Base-by-base conservation (phyloP, 1,284 basidiomycete species). In the Inonotus obliquus region DNA sequence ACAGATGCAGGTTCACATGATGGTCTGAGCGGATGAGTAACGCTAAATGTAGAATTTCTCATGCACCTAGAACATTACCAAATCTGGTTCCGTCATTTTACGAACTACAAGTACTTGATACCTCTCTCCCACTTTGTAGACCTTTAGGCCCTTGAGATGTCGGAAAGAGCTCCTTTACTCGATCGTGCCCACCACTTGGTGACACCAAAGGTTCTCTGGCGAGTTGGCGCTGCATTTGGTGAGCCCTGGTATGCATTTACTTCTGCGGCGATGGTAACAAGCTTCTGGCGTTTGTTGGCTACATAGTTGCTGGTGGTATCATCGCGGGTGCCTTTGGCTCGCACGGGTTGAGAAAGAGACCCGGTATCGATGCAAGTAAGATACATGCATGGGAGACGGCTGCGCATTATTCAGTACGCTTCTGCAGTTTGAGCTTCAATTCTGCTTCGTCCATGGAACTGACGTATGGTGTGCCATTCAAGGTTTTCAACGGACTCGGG, bases 401-500 rank as follows among this genome's bases (percentile, higher is more conserved):
- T 7, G 76, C 86, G 2, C 76, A 78, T 61, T 91, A 90, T 69
- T 79, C 82, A 63, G 88, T 90, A 70, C 52, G 81, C 72, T 11
- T 41, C 48, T 23, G 6, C 5, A 11, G 6, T 23, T 49, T 25
- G n/a, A 19, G n/a, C n/a, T 21, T n/a, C n/a, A n/a, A n/a, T n/a
- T n/a, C n/a, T n/a, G n/a, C n/a, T n/a, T n/a, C n/a, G n/a, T n/a
- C n/a, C n/a, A n/a, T n/a, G n/a, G n/a, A n/a, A n/a, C n/a, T n/a
- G n/a, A n/a, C n/a, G n/a, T n/a, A n/a, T n/a, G n/a, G n/a, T n/a
- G n/a, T n/a, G n/a, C n/a, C n/a, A n/a, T 19, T 23, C n/a, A 63
- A 91, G 86, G 80, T 93, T 54, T 86, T 83, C 71, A 93, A 94
- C 67, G 92, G 92, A 14, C 78, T 94, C 17, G 89, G 82, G 0